A percentile compares a stretch with the other conserved stretches of the same genome.
Evolutionary conservation across 2,329 filamentous ascomycete species (phyloP).

Genomic region (Ascochyta rabiei): DNA sequence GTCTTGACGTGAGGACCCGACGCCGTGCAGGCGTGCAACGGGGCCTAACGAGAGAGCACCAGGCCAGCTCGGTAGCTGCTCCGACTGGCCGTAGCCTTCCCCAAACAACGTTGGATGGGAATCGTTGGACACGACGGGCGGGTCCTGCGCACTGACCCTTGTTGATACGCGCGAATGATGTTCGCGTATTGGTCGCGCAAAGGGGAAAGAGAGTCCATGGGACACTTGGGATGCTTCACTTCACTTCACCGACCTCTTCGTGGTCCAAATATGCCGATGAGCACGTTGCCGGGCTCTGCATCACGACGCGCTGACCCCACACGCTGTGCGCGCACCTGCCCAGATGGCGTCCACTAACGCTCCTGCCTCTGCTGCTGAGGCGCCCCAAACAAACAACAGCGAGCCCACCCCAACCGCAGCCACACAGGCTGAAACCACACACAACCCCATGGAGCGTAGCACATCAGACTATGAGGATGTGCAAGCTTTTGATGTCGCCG

Average conservation of each 20-base stretch:
- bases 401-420: constrained; percentile 24
- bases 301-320: constrained; percentile 25
- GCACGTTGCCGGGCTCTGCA: constrained; percentile 9
- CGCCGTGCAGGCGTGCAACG: neutral
- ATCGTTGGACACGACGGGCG: neutral
- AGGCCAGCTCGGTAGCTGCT: constrained; percentile 3
- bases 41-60: neutral
- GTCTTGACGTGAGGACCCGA: neutral
- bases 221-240: neutral
- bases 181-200: constrained; percentile 11
- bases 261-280: constrained; percentile 34
- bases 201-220: constrained; percentile 5
- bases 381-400: constrained; percentile 30
- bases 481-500: constrained; percentile 41
- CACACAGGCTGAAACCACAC: constrained; percentile 17
- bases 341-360: constrained; percentile 31
- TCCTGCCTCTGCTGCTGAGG: constrained; percentile 33
- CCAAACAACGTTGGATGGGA: neutral
- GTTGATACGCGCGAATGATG: constrained; percentile 7
- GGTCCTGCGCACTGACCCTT: constrained; percentile 6
- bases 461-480: constrained; percentile 42
- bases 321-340: constrained; percentile 25
- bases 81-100: constrained; percentile 7
- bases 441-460: constrained; percentile 34
- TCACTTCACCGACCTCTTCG: constrained; percentile 17